phyloP scores from a whole-genome alignment of 192 early-diverging fungal species.

The Coemansia nantahalensis region DNA sequence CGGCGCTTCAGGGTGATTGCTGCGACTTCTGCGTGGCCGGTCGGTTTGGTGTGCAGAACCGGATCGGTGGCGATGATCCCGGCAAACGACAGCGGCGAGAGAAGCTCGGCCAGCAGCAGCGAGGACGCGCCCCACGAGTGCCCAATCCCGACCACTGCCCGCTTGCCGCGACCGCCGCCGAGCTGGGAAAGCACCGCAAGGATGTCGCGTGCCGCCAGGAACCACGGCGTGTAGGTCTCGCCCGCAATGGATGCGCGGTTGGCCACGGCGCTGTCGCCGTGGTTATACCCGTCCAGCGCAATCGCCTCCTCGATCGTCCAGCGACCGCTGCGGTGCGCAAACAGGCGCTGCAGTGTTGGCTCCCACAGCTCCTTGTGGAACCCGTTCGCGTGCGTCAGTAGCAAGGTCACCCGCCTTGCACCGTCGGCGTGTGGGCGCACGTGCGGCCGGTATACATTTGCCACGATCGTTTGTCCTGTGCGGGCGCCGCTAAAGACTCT shows the following conservation, averaged over 20 bases:
- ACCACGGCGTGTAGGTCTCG: slow-evolving; percentile 30
- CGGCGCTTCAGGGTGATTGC: slow-evolving; percentile 21
- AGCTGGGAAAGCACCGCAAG: slow-evolving; percentile 34
- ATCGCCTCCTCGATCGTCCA: slow-evolving; percentile 38
- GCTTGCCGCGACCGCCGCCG: neutral
- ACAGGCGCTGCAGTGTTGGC: slow-evolving; percentile 28
- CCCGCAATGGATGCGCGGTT: slow-evolving; percentile 17
- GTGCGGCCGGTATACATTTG: slow-evolving; percentile 30
- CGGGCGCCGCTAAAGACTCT: slow-evolving; percentile 27
- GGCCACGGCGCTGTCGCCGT: slow-evolving; percentile 49
- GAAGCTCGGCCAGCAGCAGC: slow-evolving; percentile 32
- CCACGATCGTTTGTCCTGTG: slow-evolving; percentile 29
- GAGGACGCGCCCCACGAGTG: slow-evolving; percentile 51
- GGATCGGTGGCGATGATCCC: slow-evolving; percentile 36
- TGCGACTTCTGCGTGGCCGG: neutral
- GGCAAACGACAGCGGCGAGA: slow-evolving; percentile 25
- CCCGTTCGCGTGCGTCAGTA: slow-evolving; percentile 48
- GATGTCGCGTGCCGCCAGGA: slow-evolving; percentile 34
- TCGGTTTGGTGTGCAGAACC: slow-evolving; percentile 9
- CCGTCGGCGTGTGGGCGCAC: neutral
- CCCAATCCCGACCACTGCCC: slow-evolving; percentile 38
- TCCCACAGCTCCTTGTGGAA: slow-evolving; percentile 57
- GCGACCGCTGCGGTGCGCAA: neutral
- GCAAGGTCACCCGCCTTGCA: slow-evolving; percentile 21
- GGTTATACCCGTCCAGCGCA: slow-evolving; percentile 44